phyloP scores from a whole-genome alignment of 2,329 filamentous ascomycete species.

The Alternaria gaisen region DNA sequence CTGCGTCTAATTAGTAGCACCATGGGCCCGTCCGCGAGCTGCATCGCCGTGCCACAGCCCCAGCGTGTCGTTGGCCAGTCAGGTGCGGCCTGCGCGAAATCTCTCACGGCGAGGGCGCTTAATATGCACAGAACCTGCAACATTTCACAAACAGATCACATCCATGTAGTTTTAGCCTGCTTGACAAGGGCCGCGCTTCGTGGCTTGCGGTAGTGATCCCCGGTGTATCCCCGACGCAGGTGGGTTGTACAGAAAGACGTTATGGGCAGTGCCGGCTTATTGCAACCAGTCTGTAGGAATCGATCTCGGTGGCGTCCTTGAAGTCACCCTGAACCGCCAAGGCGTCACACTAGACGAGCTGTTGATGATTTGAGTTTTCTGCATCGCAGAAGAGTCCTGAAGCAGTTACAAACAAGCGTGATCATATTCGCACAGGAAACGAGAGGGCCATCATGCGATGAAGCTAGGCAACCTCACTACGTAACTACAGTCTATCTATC shows the following conservation, averaged over 20 bases:
- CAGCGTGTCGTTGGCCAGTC: constrained; percentile 35
- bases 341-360: not conserved
- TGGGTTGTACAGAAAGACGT: constrained; percentile 33
- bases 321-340: constrained; percentile 10
- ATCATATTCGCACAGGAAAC: constrained; percentile 12
- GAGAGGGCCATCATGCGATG: constrained; percentile 11
- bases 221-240: constrained; percentile 23
- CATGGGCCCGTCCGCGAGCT: constrained; percentile 24
- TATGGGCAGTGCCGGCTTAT: constrained; percentile 29
- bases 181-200: constrained; percentile 19
- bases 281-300: constrained; percentile 21
- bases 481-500: constrained; percentile 22
- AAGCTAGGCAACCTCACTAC: constrained; percentile 21
- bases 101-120: constrained; percentile 23
- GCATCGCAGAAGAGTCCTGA: not conserved
- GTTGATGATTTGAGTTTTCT: constrained; percentile 2
- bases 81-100: constrained; percentile 22
- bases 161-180: constrained; percentile 21
- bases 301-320: constrained; percentile 17
- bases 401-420: constrained; percentile 6
- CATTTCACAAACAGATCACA: constrained; percentile 26
- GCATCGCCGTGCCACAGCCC: constrained; percentile 33
- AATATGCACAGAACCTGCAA: constrained; percentile 17
- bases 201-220: constrained; percentile 29
- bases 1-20: constrained; percentile 41